Percentiles rank a stretch among this genome's conserved stretches.
These are phyloP conservation scores for Umbelopsis isabellina DNA, from an alignment of 192 early-diverging fungal genomes.

Conservation along the genomic window DNA sequence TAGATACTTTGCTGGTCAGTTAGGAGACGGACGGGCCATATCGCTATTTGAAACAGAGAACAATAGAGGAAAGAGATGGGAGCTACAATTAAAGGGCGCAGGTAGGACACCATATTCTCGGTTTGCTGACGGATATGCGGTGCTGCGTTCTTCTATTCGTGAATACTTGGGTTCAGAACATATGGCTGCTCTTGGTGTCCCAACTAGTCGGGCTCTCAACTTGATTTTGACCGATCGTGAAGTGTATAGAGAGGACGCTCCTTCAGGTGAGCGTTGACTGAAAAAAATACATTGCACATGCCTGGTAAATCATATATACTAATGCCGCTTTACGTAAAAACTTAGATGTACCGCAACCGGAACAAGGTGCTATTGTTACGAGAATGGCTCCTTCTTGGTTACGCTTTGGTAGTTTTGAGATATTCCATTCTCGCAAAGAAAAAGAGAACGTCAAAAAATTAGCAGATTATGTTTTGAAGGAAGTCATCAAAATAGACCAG, in stretches of 20 bases:
- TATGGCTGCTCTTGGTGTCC: conserved; percentile 72
- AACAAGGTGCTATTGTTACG: conserved; percentile 76
- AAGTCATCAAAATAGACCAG: conserved; percentile 52
- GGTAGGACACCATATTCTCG: conserved; percentile 87
- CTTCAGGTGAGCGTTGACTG: conserved; percentile 3
- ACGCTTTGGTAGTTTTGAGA: conserved; percentile 88
- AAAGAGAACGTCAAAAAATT: conserved; percentile 52
- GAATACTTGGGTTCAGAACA: conserved; percentile 81
- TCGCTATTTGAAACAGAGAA: conserved; percentile 63
- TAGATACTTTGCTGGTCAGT: conserved; percentile 66
- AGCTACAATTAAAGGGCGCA: conserved; percentile 86
- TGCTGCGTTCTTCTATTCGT: conserved; percentile 83
- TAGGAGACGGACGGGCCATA: conserved; percentile 89
- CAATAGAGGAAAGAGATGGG: conserved; percentile 53
- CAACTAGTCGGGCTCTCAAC: conserved; percentile 78
- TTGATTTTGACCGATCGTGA: conserved; percentile 64
- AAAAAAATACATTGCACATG: not conserved
- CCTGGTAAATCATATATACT: not conserved
- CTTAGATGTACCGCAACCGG: conserved; percentile 37
- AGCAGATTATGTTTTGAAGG: conserved; percentile 72
- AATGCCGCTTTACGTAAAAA: too few relatives aligned
- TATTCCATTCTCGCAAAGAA: conserved; percentile 73
- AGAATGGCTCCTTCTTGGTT: conserved; percentile 82
- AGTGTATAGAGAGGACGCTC: conserved; percentile 67
- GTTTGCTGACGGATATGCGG: conserved; percentile 86